These are phyloP conservation scores for Plectosphaerella cucumerina DNA, from an alignment of 2,329 filamentous ascomycete genomes.

Conservation along the genomic window DNA sequence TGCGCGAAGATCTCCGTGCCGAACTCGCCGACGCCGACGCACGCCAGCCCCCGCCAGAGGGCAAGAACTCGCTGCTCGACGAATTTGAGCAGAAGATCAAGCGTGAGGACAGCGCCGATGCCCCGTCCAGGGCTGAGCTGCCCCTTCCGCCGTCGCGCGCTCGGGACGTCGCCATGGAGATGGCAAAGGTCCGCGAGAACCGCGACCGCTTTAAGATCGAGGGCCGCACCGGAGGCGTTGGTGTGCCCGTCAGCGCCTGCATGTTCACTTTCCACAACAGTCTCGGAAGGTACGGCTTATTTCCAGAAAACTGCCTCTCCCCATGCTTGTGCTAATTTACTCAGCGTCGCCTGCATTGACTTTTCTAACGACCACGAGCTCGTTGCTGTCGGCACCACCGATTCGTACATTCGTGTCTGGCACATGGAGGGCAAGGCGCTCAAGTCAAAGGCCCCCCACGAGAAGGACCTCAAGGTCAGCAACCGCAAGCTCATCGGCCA, in stretches of 20 bases:
- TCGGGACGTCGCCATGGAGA: constrained; percentile 88
- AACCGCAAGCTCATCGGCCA: constrained; percentile 80
- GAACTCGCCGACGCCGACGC: constrained; percentile 83
- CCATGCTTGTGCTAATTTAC: constrained; percentile 12
- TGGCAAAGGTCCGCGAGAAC: constrained; percentile 89
- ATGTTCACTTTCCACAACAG: constrained; percentile 99
- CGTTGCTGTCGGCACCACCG: constrained; percentile 82
- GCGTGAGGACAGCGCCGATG: constrained; percentile 83
- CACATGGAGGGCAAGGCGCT: constrained; percentile 81
- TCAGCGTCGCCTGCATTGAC: constrained; percentile 83
- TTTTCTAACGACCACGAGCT: constrained; percentile 89
- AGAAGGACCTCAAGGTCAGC: constrained; percentile 56
- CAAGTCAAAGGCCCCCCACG: constrained; percentile 56
- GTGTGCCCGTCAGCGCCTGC: constrained; percentile 79
- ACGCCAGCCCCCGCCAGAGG: constrained; percentile 66
- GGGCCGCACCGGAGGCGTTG: constrained; percentile 75
- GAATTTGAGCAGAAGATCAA: constrained; percentile 88
- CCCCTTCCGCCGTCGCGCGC: constrained; percentile 85
- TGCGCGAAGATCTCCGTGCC: constrained; percentile 80
- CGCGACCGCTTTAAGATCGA: constrained; percentile 89
- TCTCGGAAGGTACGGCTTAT: constrained; percentile 67
- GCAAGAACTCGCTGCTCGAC: constrained; percentile 72
- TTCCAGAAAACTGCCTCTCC: background rate
- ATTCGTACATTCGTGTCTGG: constrained; percentile 96
- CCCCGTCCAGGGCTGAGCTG: constrained; percentile 70